phyloP scores from a whole-genome alignment of 192 early-diverging fungal genomes.

The Entomortierella chlamydospora region DNA sequence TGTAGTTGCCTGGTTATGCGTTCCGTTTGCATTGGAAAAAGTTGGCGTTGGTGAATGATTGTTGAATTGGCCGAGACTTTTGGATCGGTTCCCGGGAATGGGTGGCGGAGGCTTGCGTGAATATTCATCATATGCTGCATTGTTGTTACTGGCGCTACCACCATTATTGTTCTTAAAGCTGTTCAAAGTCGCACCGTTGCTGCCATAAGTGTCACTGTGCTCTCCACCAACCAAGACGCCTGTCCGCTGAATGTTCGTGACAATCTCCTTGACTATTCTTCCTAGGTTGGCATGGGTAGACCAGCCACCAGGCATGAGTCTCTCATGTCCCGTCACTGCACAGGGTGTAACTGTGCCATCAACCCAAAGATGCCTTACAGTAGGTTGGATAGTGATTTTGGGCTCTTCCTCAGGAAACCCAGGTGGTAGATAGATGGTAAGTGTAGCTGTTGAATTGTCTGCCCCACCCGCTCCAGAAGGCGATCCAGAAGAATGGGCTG shows the following conservation, averaged over 20 bases:
- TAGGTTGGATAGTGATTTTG: constrained; percentile 61
- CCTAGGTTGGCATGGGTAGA: constrained; percentile 59
- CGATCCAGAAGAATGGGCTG: neutral
- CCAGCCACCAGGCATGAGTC: constrained; percentile 56
- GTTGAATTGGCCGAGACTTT: constrained; percentile 25
- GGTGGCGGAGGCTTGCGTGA: constrained; percentile 51
- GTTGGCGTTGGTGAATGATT: constrained; percentile 1
- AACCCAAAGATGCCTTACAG: constrained; percentile 67
- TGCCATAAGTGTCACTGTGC: constrained; percentile 5
- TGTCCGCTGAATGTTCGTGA: constrained; percentile 52
- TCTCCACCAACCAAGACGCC: constrained; percentile 45
- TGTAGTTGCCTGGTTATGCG: constrained; percentile 1
- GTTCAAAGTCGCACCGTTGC: constrained; percentile 15
- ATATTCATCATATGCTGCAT: constrained; percentile 49
- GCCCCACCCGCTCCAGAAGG: neutral
- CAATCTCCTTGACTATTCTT: constrained; percentile 65
- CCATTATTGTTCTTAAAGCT: constrained; percentile 18
- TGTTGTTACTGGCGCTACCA: constrained; percentile 11
- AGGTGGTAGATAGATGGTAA: constrained; percentile 60
- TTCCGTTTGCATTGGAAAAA: constrained; percentile 22
- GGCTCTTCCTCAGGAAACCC: constrained; percentile 66
- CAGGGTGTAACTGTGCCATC: constrained; percentile 49
- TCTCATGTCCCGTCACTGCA: constrained; percentile 60
- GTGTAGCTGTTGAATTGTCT: constrained; percentile 12
- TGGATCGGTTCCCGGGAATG: constrained; percentile 39